Conservation (phyloP, 768 basidiomycete genomes). For the Podaxis rugospora region DNA sequence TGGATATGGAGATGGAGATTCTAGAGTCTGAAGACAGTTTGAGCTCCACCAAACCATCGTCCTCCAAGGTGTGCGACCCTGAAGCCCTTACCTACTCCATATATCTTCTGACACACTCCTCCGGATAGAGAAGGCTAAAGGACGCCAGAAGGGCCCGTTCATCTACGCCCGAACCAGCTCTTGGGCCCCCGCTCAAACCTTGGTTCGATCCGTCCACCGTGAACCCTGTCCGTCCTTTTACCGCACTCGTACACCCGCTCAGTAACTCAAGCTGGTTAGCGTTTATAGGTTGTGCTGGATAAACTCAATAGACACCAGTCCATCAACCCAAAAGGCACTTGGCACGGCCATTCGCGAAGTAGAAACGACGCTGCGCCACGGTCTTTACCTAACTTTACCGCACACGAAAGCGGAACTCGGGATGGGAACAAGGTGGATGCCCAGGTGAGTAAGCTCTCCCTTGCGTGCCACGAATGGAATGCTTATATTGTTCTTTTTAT, state of each 20-base stretch:
- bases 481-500: neutral
- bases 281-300: neutral
- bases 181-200: neutral
- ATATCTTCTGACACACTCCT: neutral
- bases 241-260: too few species aligned
- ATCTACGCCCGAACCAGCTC: neutral
- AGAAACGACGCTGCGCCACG: neutral
- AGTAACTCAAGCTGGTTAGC: neutral
- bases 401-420: neutral
- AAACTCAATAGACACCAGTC: neutral
- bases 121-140: neutral
- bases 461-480: neutral
- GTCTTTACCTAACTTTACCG: neutral
- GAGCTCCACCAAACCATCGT: neutral
- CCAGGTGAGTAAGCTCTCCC: neutral
- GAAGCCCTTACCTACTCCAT: neutral
- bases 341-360: conserved; percentile 1
- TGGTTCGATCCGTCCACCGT: conserved; percentile 3
- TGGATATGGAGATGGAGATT: conserved; percentile 4
- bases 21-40: neutral
- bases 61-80: neutral
- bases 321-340: conserved; percentile 7
- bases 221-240: neutral
- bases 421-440: neutral
- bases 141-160: too few species aligned